Evolutionary conservation across 2,329 filamentous ascomycete species (phyloP), one percentile per base, ranked within the genome.

Genomic region (Chaetomium sp.): DNA sequence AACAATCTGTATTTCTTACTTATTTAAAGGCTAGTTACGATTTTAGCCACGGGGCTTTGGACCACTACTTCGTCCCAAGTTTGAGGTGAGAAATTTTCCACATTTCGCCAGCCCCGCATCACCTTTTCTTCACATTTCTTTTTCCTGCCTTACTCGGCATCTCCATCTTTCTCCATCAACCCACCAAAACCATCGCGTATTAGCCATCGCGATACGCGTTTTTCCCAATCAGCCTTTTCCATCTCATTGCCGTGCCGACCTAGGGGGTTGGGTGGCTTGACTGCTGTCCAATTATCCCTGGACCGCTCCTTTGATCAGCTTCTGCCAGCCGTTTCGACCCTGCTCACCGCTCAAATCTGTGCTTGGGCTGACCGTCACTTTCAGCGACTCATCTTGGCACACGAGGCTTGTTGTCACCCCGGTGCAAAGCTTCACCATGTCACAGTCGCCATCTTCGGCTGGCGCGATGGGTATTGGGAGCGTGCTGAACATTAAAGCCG

Each of bases 391-490:
- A 48, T 9, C 43, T 32, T 51, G 10, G 32, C 36, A 10, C 32
- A 48, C 34, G 27, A 40, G 33, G 19, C 12, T 46, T 36, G 27
- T 32, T 35, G 42, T 14, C 14, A 32, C 12, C 12, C 32, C 40
- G n/a, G 32, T 19, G 35, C 38, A 53, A 45, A 41, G 32, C 33
- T 10, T 52, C 54, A 55, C 32, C 40, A 66, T 66, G 65, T 66
- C 64, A 38, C 63, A 66, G 52, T 75, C 74, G 65, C 72, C 74
- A 61, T 72, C 71, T 58, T 69, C 76, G 49, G 71, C 71, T 62
- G 74, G 76, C 68, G 73, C 77, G 57, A 79, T 79, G 76, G 76
- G 76, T 65, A 76, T 79, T 64, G 76, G 72, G 64, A 77, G 73
- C 66, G 76, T 79, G 71, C 68, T 79, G 65, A 79, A 79, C 68